Evolutionary conservation across 108 stramenopile species (phyloP).

Genomic region (Pseudonitzschia delicatissima): DNA sequence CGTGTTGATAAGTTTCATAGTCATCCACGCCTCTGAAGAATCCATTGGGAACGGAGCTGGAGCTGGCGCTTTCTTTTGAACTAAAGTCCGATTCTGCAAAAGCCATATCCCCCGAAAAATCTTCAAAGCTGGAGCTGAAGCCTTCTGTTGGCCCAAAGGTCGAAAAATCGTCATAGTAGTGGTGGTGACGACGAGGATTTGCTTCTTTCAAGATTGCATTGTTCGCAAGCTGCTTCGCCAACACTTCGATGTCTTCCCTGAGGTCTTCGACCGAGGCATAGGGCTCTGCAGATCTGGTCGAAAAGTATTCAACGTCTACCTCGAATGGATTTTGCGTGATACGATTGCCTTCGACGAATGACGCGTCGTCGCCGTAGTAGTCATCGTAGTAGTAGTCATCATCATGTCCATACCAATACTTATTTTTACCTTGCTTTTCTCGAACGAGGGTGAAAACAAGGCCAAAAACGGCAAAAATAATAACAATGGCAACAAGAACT

Average conservation of each 20-base stretch:
- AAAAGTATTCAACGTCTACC: background rate
- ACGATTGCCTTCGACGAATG: too few species aligned
- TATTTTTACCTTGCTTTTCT: background rate
- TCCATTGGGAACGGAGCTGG: background rate
- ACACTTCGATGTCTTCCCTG: constrained; percentile 17
- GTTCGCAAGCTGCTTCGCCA: constrained; percentile 19
- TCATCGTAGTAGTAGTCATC: background rate
- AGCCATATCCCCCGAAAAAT: background rate
- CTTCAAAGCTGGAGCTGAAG: too few species aligned
- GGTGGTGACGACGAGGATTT: background rate
- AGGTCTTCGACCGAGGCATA: constrained; percentile 19
- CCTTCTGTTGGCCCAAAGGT: background rate
- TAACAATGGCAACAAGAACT: background rate
- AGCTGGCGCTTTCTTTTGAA: background rate
- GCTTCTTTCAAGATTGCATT: constrained; percentile 12
- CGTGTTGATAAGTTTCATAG: constrained; percentile 64
- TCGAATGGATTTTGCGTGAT: constrained; percentile 2
- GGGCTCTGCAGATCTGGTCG: constrained; percentile 11
- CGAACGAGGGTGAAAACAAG: constrained; percentile 1
- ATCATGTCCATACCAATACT: too few species aligned
- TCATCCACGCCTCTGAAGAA: constrained; percentile 1
- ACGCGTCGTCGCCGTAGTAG: background rate
- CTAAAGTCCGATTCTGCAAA: background rate
- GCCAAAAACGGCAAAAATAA: constrained; percentile 5
- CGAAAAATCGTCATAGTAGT: background rate